Base-by-base conservation (phyloP, 345 rosid species). In the Citropsis articulata region DNA sequence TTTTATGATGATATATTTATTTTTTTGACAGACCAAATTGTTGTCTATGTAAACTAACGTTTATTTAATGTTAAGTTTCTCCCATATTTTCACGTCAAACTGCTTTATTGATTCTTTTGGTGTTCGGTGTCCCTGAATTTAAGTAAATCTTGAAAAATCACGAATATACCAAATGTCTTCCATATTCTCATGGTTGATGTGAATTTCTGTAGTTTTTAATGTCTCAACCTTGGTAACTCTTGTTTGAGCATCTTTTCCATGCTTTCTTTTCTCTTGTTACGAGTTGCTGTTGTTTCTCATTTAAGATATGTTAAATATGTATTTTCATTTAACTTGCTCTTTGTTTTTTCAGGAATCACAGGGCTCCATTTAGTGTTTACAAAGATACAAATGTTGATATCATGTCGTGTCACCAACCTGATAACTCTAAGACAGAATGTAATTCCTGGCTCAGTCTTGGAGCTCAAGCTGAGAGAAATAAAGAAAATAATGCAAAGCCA, bases 401-500 rank as follows among this genome's bases (percentile, higher is more conserved):
- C 57, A 68, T 78, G 83, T 40, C 64, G 28, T 85, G 76, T 71
- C 81, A 81, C 82, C 86, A 80, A 65, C 63, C 86, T 18, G 87
- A 84, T 48, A 87, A 85, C 81, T 64, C 88, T 74, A 94, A 81
- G 77, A 69, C 79, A 79, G 92, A 83, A 78, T 75, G 59, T 66
- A 87, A 83, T 83, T 75, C 87, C 6, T 96, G 97, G 99, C 83
- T 69, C 35, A 84, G 65, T 78, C 91, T 96, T 68, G 97, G 97
- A 66, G 81, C 83, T 71, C 86, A 88, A 79, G 89, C 88, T 73
- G 95, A 96, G 84, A 94, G 98, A 79, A 94, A 96, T 88, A 96
- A 96, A 86, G 99, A 96, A 84, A 96, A 96, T 73, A 91, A 79
- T 80, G 86, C 93, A 30, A 33, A 83, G 28, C 98, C 98, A 71